Evolutionary conservation across 23 red algal genomes (phyloP).

Genomic region (Gracilaria gracilis): DNA sequence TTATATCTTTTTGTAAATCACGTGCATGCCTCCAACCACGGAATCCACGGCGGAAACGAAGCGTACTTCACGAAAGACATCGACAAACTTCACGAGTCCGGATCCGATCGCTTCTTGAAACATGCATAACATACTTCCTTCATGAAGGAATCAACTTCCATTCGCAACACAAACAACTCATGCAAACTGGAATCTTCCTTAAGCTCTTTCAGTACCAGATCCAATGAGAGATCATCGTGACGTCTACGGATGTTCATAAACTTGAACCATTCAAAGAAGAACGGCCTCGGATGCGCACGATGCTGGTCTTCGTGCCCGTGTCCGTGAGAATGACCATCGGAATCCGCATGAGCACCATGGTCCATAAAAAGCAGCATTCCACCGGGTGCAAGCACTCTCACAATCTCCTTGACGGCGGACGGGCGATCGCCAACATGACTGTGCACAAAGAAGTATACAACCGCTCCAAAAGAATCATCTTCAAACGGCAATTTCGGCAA

Average conservation of each 20-base stretch:
- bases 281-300: constrained; percentile 1
- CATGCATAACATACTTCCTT: constrained; percentile 41
- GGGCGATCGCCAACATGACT: constrained; percentile 40
- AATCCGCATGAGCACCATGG: constrained; percentile 29
- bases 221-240: constrained; percentile 14
- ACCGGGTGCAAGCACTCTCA: constrained; percentile 38
- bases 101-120: constrained; percentile 2
- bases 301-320: background rate
- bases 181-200: constrained; percentile 11
- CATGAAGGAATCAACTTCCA: constrained; percentile 29
- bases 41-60: too few species aligned
- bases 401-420: constrained; percentile 39
- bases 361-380: constrained; percentile 59
- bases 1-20: too few species aligned
- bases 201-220: constrained; percentile 38
- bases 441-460: constrained; percentile 57
- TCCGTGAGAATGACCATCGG: background rate
- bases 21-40: too few species aligned
- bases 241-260: background rate
- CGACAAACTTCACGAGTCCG: background rate
- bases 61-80: too few species aligned
- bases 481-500: constrained; percentile 45
- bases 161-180: constrained; percentile 29
- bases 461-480: constrained; percentile 54
- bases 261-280: constrained; percentile 43